Evolutionary conservation across 1,284 basidiomycete genomes (phyloP).

Genomic region (Volvariella surrecta): DNA sequence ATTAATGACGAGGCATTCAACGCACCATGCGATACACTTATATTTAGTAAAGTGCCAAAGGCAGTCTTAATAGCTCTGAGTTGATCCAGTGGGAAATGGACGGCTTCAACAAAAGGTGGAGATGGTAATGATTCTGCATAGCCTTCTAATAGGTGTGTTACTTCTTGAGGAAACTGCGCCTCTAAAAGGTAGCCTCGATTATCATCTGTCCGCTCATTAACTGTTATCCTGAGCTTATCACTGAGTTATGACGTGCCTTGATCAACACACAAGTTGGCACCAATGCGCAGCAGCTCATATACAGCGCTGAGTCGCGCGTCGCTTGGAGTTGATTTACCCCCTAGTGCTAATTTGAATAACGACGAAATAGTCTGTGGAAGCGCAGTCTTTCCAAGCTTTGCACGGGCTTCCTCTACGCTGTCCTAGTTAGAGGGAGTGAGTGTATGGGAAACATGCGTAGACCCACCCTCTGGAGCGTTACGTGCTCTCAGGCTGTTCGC

Average conservation of each 20-base stretch:
- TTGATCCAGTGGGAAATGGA: constrained; percentile 47
- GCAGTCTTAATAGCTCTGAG: constrained; percentile 71
- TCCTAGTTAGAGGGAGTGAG: too few species aligned
- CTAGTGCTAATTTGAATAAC: constrained; percentile 46
- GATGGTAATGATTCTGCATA: constrained; percentile 50
- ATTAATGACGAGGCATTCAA: constrained; percentile 4
- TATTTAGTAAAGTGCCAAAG: constrained; percentile 75
- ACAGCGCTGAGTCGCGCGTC: constrained; percentile 37
- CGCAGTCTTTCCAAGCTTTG: constrained; percentile 52
- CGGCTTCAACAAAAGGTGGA: constrained; percentile 29
- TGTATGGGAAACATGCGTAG: constrained; percentile 16
- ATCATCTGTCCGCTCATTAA: constrained; percentile 28
- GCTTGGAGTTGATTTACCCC: constrained; percentile 33
- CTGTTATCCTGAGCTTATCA: too few species aligned
- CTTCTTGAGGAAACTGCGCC: constrained; percentile 55
- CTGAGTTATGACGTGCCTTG: constrained; percentile 42
- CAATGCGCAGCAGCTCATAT: constrained; percentile 64
- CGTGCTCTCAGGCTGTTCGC: not conserved
- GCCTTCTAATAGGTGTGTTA: constrained; percentile 58
- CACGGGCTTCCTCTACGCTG: constrained; percentile 60
- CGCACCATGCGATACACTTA: constrained; percentile 70
- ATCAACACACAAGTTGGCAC: constrained; percentile 75
- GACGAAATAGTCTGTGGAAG: constrained; percentile 57
- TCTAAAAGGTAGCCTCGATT: constrained; percentile 66
- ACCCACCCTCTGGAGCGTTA: not conserved